These are phyloP conservation scores for Purshia tridentata DNA, from an alignment of 306 rosid species.

Conservation along the genomic window DNA sequence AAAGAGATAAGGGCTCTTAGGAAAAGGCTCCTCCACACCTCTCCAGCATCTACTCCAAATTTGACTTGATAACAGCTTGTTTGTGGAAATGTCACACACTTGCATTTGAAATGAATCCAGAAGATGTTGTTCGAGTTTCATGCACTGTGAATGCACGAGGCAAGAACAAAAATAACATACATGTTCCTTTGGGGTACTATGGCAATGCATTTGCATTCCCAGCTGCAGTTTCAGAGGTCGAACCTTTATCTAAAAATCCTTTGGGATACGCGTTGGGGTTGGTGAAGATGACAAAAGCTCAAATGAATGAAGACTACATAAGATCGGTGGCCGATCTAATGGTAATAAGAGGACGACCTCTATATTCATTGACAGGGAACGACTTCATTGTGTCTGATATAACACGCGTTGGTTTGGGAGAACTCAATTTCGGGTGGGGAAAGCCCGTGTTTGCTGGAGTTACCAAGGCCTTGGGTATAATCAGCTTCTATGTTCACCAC, in stretches of 20 bases:
- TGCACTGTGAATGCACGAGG: neutral
- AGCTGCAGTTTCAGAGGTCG: neutral
- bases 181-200: constrained; percentile 28
- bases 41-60: constrained; percentile 7
- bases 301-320: constrained; percentile 36
- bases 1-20: neutral
- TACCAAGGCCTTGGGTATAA: constrained; percentile 2
- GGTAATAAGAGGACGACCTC: constrained; percentile 31
- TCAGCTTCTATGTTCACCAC: neutral
- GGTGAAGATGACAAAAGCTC: constrained; percentile 28
- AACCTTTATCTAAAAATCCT: neutral
- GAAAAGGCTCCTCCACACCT: neutral
- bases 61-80: constrained; percentile 22
- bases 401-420: neutral
- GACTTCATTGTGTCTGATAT: constrained; percentile 27
- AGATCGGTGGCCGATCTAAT: constrained; percentile 40
- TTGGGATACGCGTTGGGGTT: constrained; percentile 28
- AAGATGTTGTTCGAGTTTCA: neutral
- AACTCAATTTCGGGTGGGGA: constrained; percentile 59
- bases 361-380: neutral
- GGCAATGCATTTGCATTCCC: constrained; percentile 29
- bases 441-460: constrained; percentile 32
- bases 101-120: neutral
- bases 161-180: neutral
- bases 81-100: constrained; percentile 18